Conservation (phyloP, 1,284 basidiomycete species). For the Sanghuangporus weigelae region DNA sequence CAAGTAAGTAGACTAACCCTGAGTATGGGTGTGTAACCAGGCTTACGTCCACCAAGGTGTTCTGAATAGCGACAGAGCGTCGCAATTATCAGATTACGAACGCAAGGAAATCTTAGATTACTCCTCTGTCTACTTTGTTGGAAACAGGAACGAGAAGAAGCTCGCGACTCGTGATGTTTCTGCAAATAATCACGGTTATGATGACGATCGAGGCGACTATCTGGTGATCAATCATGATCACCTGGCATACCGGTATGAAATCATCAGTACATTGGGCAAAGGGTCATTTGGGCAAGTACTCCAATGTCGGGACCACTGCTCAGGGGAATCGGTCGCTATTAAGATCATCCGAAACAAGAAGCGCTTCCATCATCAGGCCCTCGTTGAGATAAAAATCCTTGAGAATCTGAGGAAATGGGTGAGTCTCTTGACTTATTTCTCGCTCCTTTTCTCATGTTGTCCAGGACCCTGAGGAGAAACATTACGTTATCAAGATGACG, state of each 20-base stretch:
- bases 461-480: slow-evolving; percentile 93
- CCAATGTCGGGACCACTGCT: slow-evolving; percentile 93
- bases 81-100: slow-evolving; percentile 80
- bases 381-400: slow-evolving; percentile 98
- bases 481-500: slow-evolving; percentile 97
- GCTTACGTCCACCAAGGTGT: slow-evolving; percentile 39
- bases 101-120: slow-evolving; percentile 90
- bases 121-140: slow-evolving; percentile 80
- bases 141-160: slow-evolving; percentile 79
- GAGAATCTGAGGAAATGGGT: slow-evolving; percentile 97
- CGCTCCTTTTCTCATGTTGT: neutral
- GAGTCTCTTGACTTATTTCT: slow-evolving; percentile 26
- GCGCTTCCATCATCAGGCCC: slow-evolving; percentile 96
- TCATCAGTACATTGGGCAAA: slow-evolving; percentile 90
- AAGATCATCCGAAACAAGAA: slow-evolving; percentile 99
- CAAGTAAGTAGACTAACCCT: slow-evolving; percentile 45
- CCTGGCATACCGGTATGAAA: slow-evolving; percentile 93
- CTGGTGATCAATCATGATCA: slow-evolving; percentile 89
- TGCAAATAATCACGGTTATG: slow-evolving; percentile 92
- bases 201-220: slow-evolving; percentile 98
- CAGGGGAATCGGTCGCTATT: slow-evolving; percentile 95
- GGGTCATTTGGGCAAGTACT: slow-evolving; percentile 98
- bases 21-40: slow-evolving; percentile 12
- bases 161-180: slow-evolving; percentile 65
- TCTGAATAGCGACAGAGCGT: slow-evolving; percentile 54